phyloP scores from a whole-genome alignment of 2,329 filamentous ascomycete genomes.

The Trichophyton mentagrophytes region DNA sequence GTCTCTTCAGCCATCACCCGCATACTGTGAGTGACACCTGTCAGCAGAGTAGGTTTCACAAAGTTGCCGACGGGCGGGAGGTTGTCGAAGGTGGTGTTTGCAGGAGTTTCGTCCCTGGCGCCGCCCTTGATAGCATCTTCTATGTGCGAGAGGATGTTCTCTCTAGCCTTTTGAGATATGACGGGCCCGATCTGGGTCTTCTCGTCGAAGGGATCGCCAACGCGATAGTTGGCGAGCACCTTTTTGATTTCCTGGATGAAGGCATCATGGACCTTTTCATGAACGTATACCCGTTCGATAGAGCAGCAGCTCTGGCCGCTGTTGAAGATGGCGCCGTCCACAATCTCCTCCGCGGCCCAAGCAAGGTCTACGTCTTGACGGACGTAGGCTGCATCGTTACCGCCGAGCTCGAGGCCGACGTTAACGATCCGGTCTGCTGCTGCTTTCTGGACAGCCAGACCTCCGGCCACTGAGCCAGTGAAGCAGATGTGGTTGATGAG shows the following conservation, averaged over 20 bases:
- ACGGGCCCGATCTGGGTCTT: conserved; percentile 78
- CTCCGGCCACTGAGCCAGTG: conserved; percentile 81
- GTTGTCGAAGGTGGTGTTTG: conserved; percentile 62
- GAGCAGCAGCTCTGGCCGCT: conserved; percentile 97
- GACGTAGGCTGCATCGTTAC: conserved; percentile 89
- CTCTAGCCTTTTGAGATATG: conserved; percentile 65
- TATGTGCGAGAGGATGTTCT: conserved; percentile 65
- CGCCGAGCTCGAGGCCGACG: conserved; percentile 81
- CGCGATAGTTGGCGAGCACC: conserved; percentile 66
- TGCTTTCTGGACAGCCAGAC: conserved; percentile 71
- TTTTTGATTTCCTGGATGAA: conserved; percentile 70
- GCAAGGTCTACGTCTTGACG: conserved; percentile 71
- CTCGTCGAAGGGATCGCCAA: conserved; percentile 76
- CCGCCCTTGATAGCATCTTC: conserved; percentile 72
- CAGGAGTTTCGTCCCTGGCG: conserved; percentile 70
- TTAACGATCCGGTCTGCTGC: conserved; percentile 72
- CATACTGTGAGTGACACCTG: conserved; percentile 70
- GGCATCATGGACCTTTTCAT: conserved; percentile 67
- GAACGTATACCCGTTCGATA: conserved; percentile 81
- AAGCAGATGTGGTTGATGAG: conserved; percentile 76
- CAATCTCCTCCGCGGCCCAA: conserved; percentile 88
- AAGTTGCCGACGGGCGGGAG: conserved; percentile 73
- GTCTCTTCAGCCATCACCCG: conserved; percentile 85
- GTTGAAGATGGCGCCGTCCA: conserved; percentile 94
- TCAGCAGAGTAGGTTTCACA: conserved; percentile 72